A percentile compares a stretch with the other conserved stretches of the same genome.
Conservation (phyloP, 2,329 filamentous ascomycete genomes). For the Beauveria medogensis region DNA sequence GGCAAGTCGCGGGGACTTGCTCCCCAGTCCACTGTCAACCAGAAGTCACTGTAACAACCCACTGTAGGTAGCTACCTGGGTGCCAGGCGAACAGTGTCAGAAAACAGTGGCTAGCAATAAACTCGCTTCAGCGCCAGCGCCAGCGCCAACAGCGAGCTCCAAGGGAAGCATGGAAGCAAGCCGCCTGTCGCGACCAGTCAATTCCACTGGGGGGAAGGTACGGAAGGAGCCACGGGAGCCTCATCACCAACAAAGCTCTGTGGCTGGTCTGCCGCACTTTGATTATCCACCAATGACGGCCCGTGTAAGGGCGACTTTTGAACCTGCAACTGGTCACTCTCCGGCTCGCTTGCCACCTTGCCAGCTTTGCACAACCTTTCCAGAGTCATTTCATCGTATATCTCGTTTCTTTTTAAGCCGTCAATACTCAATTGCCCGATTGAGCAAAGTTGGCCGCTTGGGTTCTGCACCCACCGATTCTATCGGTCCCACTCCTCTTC, state of each 20-base stretch:
- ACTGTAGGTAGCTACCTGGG: not conserved
- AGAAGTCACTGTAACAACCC: no score
- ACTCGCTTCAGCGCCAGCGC: not conserved
- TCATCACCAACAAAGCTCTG: not conserved
- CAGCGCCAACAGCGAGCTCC: not conserved
- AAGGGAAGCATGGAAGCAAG: not conserved
- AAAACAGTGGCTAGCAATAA: not conserved
- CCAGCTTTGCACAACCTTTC: not conserved
- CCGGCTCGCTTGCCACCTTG: not conserved
- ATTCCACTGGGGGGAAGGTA: not conserved
- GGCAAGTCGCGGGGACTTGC: not conserved
- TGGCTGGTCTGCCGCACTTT: not conserved
- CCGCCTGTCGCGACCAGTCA: not conserved
- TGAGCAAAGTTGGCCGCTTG: not conserved
- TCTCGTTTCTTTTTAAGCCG: not conserved
- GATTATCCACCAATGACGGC: slow-evolving; percentile 8
- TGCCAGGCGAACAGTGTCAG: not conserved
- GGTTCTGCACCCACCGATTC: not conserved
- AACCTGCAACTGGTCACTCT: not conserved
- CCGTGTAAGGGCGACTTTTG: not conserved
- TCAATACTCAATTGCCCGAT: not conserved
- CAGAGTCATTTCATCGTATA: not conserved
- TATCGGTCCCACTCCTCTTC: not conserved
- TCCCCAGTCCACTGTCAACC: no score
- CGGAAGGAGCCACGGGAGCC: not conserved